These are phyloP conservation scores for Medicago truncatula DNA, from an alignment of 306 rosid species.

Conservation along the genomic window DNA sequence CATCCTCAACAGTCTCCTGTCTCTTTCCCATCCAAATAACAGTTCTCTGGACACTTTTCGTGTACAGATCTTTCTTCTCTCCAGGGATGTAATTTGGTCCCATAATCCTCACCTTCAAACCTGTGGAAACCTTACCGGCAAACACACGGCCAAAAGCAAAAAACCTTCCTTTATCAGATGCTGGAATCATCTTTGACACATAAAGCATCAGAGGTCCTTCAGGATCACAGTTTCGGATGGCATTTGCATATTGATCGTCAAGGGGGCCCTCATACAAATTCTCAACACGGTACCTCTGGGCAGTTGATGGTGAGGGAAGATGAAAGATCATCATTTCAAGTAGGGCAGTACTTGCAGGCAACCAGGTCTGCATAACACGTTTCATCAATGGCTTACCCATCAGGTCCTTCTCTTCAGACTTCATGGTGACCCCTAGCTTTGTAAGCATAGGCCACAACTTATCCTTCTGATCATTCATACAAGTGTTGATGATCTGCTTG, in stretches of 20 bases:
- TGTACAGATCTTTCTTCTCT: constrained; percentile 83
- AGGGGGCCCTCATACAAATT: constrained; percentile 96
- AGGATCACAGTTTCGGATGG: constrained; percentile 87
- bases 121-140: constrained; percentile 81
- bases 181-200: constrained; percentile 97
- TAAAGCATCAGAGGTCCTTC: constrained; percentile 96
- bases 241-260: constrained; percentile 79
- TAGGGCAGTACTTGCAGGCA: constrained; percentile 78
- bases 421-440: constrained; percentile 78
- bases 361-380: constrained; percentile 97
- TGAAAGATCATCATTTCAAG: constrained; percentile 97
- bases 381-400: constrained; percentile 90
- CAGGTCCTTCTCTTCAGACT: constrained; percentile 81
- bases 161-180: constrained; percentile 95
- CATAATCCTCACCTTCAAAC: constrained; percentile 95
- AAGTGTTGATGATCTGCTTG: constrained; percentile 78
- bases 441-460: constrained; percentile 93
- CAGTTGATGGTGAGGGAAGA: constrained; percentile 77
- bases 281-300: constrained; percentile 95
- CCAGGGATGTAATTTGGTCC: constrained; percentile 95
- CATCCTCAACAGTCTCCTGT: constrained; percentile 94
- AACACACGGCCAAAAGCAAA: constrained; percentile 96
- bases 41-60: constrained; percentile 88
- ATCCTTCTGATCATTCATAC: constrained; percentile 97
- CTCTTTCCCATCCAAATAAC: constrained; percentile 99